These are phyloP conservation scores for Clausena lansium DNA, from an alignment of 345 rosid species.

Conservation along the genomic window DNA sequence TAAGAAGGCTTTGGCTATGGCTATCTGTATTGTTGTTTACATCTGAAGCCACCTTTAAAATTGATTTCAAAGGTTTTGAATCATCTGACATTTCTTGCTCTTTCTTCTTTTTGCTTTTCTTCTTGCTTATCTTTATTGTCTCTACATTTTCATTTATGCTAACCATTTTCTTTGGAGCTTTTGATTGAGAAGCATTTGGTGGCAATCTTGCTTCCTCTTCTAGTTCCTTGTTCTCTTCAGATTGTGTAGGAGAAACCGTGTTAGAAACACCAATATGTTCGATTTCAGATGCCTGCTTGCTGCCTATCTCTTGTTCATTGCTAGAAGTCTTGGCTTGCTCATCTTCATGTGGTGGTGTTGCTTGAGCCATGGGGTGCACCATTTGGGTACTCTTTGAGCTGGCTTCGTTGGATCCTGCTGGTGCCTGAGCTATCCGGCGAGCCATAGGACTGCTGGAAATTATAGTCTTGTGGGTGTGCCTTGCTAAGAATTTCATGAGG, in stretches of 20 bases:
- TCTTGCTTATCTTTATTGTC: conserved; percentile 32
- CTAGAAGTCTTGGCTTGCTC: background rate
- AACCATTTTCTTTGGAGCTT: conserved; percentile 42
- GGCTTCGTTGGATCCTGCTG: background rate
- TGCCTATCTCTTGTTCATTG: background rate
- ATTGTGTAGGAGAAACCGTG: background rate
- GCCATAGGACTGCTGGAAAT: conserved; percentile 24
- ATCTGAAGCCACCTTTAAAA: conserved; percentile 43
- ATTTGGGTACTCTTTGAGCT: background rate
- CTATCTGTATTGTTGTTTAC: conserved; percentile 13
- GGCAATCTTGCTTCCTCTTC: conserved; percentile 19
- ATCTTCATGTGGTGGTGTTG: conserved; percentile 2
- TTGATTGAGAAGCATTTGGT: conserved; percentile 14
- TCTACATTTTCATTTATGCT: conserved; percentile 53
- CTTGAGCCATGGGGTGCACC: conserved; percentile 10
- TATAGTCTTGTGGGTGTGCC: conserved; percentile 32
- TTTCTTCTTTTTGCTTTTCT: conserved; percentile 23
- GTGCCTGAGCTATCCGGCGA: background rate
- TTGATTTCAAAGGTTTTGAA: conserved; percentile 45
- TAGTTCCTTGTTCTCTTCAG: conserved; percentile 7
- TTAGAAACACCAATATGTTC: background rate
- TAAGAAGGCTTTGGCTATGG: background rate
- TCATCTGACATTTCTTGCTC: conserved; percentile 31
- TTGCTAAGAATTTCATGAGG: conserved; percentile 26
- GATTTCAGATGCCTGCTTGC: background rate